Base-by-base conservation (phyloP, 2,329 filamentous ascomycete species). In the Arthrobotrys entomopaga region DNA sequence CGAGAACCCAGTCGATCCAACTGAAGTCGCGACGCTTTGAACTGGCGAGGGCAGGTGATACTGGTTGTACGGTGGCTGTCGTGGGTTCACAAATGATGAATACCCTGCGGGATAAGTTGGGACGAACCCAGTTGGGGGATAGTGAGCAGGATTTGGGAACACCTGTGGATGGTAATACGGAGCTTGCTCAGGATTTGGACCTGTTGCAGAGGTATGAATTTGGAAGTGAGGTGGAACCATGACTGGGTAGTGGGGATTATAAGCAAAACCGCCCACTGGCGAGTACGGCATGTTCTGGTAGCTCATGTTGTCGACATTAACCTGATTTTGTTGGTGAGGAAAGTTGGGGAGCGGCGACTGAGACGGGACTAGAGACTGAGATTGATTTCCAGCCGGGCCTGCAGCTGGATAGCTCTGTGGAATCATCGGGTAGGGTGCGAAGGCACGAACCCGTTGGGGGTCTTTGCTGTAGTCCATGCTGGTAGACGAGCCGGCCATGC, bases 1-100 rank as follows among this genome's bases (percentile, higher is more conserved):
- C 29, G 69, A 74, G 56, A 57, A 74, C 26, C 56, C 63, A 11
- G 63, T 43, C 16, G 69, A 74, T 38, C 38, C 63, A 42, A 24
- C 63, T 20, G 69, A 66, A 24, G 56, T 50, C n/a, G 61, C 61
- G n/a, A 63, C 20, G 43, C 69, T 74, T 29, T 57, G 61, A 66
- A 63, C 52, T 13, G 69, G 69, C 15, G 69, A 74, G 40, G 61
- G 61, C 3, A 74, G 49, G 10, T 56, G 65, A 13, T 65, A n/a
- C 38, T 60, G 48, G 67, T 65, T 53, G 56, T 60, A 56, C 50
- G 69, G 57, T 34, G 38, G 61, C 19, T 60, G 46, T 19, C 22
- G 49, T 13, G 20, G 56, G 22, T 50, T 48, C 22, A 42, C 56
- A 48, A 63, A 63, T 34, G 43, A 54, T 54, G 64, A 29, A 38